Conservation (phyloP, 2,329 filamentous ascomycete genomes). For the Colletotrichum sp. region DNA sequence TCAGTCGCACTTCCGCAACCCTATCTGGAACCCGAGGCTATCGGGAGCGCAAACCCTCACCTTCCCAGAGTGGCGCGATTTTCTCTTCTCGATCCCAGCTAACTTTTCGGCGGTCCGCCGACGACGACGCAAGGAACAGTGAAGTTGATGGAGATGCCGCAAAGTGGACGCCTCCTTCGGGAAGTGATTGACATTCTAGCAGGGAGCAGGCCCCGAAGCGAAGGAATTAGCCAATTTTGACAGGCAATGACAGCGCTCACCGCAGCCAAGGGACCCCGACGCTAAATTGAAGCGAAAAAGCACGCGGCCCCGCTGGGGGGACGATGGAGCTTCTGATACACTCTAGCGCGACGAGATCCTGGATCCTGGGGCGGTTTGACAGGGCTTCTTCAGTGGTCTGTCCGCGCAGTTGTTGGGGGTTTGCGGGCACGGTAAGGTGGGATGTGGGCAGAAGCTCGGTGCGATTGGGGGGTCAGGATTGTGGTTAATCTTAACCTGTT, state of each 20-base stretch:
- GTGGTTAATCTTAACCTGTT: neutral
- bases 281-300: neutral
- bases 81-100: neutral
- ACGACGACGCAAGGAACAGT: neutral
- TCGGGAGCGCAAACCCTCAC: neutral
- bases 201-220: neutral
- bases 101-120: neutral
- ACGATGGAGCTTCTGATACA: neutral
- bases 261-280: neutral
- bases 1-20: neutral
- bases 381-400: neutral
- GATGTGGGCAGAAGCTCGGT: neutral
- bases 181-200: neutral
- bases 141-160: neutral
- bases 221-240: constrained; percentile 1
- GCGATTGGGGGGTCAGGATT: neutral
- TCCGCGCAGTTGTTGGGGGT: neutral
- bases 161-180: neutral
- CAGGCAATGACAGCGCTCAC: neutral
- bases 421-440: neutral
- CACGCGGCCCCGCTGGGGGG: neutral
- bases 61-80: neutral
- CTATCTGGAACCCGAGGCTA: neutral
- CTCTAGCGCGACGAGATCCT: neutral
- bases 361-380: neutral